Base-by-base conservation (phyloP, 2,329 filamentous ascomycete species). In the Uncinocarpus reesii region DNA sequence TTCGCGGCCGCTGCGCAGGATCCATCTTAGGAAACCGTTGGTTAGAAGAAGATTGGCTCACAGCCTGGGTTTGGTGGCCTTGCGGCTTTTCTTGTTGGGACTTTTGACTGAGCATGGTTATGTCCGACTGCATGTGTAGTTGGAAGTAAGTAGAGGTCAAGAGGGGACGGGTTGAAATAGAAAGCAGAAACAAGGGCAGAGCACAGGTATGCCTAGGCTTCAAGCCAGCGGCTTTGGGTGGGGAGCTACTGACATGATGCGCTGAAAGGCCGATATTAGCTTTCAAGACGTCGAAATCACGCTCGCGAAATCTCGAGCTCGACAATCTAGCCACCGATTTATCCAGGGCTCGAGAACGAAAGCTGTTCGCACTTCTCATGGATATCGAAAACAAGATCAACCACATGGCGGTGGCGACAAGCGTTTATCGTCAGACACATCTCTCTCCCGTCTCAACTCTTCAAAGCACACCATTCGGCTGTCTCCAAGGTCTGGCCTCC, bases 1-100 rank as follows among this genome's bases (percentile, higher is more conserved):
- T 58, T n/a, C 55, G 42, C 16, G 48, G 51, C 10, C 48, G 35
- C 11, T 40, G 34, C 1, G 34, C 29, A 31, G 44, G 44, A 15
- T 47, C 44, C 44, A 47, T 47, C 11, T 47, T 47, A 20, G 35
- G 28, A 42, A 8, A 13, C 7, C 2, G 26, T 13, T 4, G 15
- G 2, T n/a, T 42, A 2, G 26, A 42, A 21, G 16, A 2, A 21
- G 16, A 16, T 13, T 21, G 24, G 7, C 2, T 21, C 7, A 28
- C n/a, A n/a, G n/a, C n/a, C n/a, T n/a, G n/a, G n/a, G n/a, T n/a
- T n/a, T 29, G 24, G 11, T 31, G 28, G 13, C 3, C 26, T 42
- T 7, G 24, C 16, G 31, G 16, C n/a, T 7, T 40, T 15, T 40
- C 20, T 15, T 13, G 6, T 7, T 29, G 16, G 20, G n/a, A 15